phyloP scores from a whole-genome alignment of 768 basidiomycete genomes.

The Leccinum olivaceopallidum region DNA sequence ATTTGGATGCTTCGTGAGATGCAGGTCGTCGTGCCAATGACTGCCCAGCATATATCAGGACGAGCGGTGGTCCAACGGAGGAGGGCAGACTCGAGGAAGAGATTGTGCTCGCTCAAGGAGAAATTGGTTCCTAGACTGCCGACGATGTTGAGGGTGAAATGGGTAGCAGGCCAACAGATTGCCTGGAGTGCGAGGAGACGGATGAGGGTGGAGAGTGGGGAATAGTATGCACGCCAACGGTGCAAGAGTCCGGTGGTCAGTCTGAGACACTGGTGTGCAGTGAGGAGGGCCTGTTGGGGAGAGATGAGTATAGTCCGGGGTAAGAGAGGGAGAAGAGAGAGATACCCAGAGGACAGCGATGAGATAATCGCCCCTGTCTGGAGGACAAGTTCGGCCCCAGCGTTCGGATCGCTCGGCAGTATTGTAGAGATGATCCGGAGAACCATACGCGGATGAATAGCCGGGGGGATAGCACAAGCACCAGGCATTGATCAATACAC shows the following conservation, averaged over 20 bases:
- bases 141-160: slow-evolving; percentile 76
- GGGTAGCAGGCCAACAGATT: slow-evolving; percentile 96
- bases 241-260: slow-evolving; percentile 87
- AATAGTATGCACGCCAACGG: slow-evolving; percentile 91
- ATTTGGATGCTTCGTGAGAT: slow-evolving; percentile 83
- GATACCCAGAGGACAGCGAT: slow-evolving; percentile 74
- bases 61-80: slow-evolving; percentile 51
- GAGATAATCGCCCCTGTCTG: slow-evolving; percentile 62
- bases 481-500: slow-evolving; percentile 63
- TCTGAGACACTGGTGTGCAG: slow-evolving; percentile 85
- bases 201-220: slow-evolving; percentile 83
- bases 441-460: slow-evolving; percentile 9
- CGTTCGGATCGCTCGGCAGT: background rate
- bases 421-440: slow-evolving; percentile 5
- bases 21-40: slow-evolving; percentile 87
- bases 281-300: slow-evolving; percentile 65
- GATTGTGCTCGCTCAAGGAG: slow-evolving; percentile 4
- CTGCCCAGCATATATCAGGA: slow-evolving; percentile 87
- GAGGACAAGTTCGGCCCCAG: slow-evolving; percentile 39
- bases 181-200: slow-evolving; percentile 91
- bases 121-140: slow-evolving; percentile 37
- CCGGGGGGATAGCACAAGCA: slow-evolving; percentile 49
- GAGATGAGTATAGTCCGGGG: background rate
- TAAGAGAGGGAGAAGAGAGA: background rate
- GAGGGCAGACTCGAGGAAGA: slow-evolving; percentile 28